Evolutionary conservation across 139 green algal genomes (phyloP), one percentile per base, ranked within the genome.

Genomic region (Mesotaenium endlicherianum): DNA sequence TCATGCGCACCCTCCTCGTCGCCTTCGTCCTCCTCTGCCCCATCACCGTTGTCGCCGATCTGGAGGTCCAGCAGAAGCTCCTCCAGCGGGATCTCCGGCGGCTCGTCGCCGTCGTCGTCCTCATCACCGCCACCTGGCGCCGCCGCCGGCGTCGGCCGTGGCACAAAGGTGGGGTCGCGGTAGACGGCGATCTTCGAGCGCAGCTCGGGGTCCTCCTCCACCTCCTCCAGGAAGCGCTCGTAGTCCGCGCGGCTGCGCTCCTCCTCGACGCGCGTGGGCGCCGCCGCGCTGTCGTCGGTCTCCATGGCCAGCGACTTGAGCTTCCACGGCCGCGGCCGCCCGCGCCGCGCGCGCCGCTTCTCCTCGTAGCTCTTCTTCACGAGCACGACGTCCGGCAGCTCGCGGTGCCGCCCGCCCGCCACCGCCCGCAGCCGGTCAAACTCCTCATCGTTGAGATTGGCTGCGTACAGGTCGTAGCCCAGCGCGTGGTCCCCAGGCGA

Each of bases 301-400:
- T 83, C 81, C 70, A 77, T 76, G 40, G 20, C 85, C 42, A 76
- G 84, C 49, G 70, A 72, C 44, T 80, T 40, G 47, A 80, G 78
- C 50, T 88, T 93, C 67, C 86, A 83, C 53, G 81, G 74, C 44
- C 89, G 80, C 77, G n/a, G n/a, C 39, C 67, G 47, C 5, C 78
- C 64, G 17, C 86, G 50, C 42, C 88, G 82, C 89, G 87, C 86
- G 67, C 82, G 77, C 41, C 96, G 86, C 87, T 93, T 92, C 87
- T 97, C 94, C 86, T 96, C 93, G 83, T 97, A 98, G 70, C 82
- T 93, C 91, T 98, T 98, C 39, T 91, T 88, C 38, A 92, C 94
- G 47, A 98, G 92, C 2, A 99, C 80, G 2, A 97, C 92, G 81
- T 98, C 95, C 1, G 94, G 94, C 40, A 97, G 68, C 74, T 38